These are phyloP conservation scores for Chytriomyces confervae DNA, from an alignment of 192 early-diverging fungal species.

Conservation along the genomic window DNA sequence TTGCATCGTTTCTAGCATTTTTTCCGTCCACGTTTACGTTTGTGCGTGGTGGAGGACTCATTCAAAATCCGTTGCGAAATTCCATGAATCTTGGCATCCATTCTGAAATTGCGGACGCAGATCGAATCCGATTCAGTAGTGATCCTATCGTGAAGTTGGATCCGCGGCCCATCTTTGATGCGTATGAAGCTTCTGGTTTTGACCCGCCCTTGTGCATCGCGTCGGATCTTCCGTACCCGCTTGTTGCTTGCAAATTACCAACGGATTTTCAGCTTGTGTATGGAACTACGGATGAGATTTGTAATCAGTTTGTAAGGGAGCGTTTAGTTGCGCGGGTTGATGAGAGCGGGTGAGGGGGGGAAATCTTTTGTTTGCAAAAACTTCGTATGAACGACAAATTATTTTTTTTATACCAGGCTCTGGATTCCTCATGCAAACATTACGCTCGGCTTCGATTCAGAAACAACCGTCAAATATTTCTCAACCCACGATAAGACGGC, in stretches of 20 bases:
- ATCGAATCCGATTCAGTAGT: background rate
- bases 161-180: slow-evolving; percentile 5
- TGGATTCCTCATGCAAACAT: slow-evolving; percentile 19
- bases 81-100: background rate
- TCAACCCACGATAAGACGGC: background rate
- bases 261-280: slow-evolving; percentile 18
- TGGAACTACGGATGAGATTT: slow-evolving; percentile 1
- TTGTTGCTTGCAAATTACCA: slow-evolving; percentile 1
- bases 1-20: slow-evolving; percentile 4
- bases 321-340: background rate
- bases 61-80: background rate
- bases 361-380: background rate
- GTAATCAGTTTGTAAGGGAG: slow-evolving; percentile 10
- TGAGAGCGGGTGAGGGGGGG: background rate
- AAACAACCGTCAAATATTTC: slow-evolving; percentile 17
- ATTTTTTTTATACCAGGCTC: too few species aligned
- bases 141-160: background rate
- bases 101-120: background rate
- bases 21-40: slow-evolving; percentile 19
- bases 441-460: slow-evolving; percentile 20
- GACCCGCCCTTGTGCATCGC: slow-evolving; percentile 12
- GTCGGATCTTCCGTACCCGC: background rate
- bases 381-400: too few species aligned
- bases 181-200: slow-evolving; percentile 15
- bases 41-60: background rate